Conservation (phyloP, 1,139 yeast genomes). For the Saccharomyces hybrid region DNA sequence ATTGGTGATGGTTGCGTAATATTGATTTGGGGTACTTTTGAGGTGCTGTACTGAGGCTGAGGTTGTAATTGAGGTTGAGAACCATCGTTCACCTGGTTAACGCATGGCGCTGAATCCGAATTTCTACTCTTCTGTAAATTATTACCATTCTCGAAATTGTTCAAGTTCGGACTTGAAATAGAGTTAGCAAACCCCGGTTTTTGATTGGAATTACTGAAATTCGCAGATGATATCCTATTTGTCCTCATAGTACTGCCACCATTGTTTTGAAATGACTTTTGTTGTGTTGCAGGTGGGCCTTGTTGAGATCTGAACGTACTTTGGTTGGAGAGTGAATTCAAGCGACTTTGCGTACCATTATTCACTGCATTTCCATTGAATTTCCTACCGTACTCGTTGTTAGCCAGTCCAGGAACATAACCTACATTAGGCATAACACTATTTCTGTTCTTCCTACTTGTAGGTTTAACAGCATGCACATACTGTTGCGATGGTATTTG, state of each 20-base stretch:
- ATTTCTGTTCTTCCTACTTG: slow-evolving; percentile 30
- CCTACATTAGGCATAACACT: slow-evolving; percentile 27
- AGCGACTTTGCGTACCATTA: slow-evolving; percentile 9
- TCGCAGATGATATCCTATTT: background rate
- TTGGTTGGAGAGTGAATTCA: slow-evolving; percentile 12
- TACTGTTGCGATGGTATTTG: slow-evolving; percentile 8
- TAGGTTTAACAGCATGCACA: slow-evolving; percentile 24
- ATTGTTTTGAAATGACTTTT: background rate
- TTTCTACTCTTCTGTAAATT: background rate
- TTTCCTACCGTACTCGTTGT: slow-evolving; percentile 12
- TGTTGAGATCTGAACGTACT: slow-evolving; percentile 8
- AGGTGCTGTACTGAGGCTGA: background rate
- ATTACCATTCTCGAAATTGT: background rate
- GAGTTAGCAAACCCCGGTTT: slow-evolving; percentile 2
- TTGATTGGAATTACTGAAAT: background rate
- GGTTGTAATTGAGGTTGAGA: background rate
- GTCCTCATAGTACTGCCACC: background rate
- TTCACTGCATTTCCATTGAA: slow-evolving; percentile 5
- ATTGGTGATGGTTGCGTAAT: slow-evolving; percentile 1
- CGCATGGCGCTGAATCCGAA: background rate
- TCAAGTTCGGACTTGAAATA: background rate
- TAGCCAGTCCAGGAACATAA: slow-evolving; percentile 26
- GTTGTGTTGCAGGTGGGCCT: background rate
- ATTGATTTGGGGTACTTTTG: background rate
- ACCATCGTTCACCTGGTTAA: background rate